Evolutionary conservation across 1,284 basidiomycete species (phyloP).

Genomic region (Veloboletus limbatus): DNA sequence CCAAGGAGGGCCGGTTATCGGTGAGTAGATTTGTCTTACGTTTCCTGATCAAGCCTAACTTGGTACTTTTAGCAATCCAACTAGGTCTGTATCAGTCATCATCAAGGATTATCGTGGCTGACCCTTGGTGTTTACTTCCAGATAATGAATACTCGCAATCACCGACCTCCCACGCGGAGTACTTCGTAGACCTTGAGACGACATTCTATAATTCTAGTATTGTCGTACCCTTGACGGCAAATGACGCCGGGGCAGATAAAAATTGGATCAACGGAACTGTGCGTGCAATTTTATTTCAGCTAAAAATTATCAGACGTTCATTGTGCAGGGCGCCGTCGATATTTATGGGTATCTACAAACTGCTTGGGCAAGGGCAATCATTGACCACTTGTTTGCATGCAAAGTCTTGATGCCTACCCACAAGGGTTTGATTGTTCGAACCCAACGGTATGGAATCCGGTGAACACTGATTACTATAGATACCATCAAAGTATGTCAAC

Average conservation of each 20-base stretch:
- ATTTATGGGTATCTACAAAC: slow-evolving; percentile 45
- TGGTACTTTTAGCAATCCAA: slow-evolving; percentile 51
- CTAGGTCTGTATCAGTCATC: slow-evolving; percentile 46
- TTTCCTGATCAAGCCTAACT: slow-evolving; percentile 6
- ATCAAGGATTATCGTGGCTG: background rate
- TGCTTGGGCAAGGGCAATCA: background rate
- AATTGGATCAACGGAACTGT: slow-evolving; percentile 71
- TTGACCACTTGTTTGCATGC: slow-evolving; percentile 7
- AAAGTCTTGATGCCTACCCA: slow-evolving; percentile 33
- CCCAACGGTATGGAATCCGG: slow-evolving; percentile 29
- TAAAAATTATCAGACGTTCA: slow-evolving; percentile 6
- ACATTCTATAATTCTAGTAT: slow-evolving; percentile 56
- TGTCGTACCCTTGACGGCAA: slow-evolving; percentile 71
- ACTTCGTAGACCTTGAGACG: slow-evolving; percentile 62
- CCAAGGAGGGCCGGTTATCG: slow-evolving; percentile 71
- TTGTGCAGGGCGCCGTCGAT: slow-evolving; percentile 46
- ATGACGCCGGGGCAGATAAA: slow-evolving; percentile 55
- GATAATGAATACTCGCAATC: slow-evolving; percentile 76
- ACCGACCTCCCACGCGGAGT: slow-evolving; percentile 48
- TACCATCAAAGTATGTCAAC: slow-evolving; percentile 28
- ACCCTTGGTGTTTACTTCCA: slow-evolving; percentile 19
- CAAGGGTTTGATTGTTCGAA: slow-evolving; percentile 36
- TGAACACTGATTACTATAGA: slow-evolving; percentile 26
- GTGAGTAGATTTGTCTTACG: slow-evolving; percentile 35
- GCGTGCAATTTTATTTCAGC: background rate